Percentiles rank a stretch among this genome's conserved stretches.
These are phyloP conservation scores for Pterulicium gracile DNA, from an alignment of 1,284 basidiomycete species.

Conservation along the genomic window DNA sequence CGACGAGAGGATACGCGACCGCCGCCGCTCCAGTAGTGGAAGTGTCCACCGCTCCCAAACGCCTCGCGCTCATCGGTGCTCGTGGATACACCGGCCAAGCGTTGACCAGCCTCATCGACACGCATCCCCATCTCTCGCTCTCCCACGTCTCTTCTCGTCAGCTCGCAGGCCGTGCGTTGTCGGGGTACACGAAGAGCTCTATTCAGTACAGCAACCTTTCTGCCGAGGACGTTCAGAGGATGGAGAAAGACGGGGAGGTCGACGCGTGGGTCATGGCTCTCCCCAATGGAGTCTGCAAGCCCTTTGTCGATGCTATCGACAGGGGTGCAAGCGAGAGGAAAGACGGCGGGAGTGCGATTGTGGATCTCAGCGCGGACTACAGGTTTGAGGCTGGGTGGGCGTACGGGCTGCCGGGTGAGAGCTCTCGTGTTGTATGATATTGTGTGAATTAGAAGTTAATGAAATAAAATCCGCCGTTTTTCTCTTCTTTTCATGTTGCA, in stretches of 20 bases:
- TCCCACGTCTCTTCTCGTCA: slow-evolving; percentile 96
- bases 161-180: slow-evolving; percentile 74
- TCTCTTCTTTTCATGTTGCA: slow-evolving; percentile 27
- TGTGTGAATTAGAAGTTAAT: slow-evolving; percentile 20
- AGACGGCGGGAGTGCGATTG: slow-evolving; percentile 61
- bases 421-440: slow-evolving; percentile 22
- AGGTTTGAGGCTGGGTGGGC: slow-evolving; percentile 93
- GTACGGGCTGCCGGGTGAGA: slow-evolving; percentile 98
- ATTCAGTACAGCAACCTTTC: slow-evolving; percentile 79
- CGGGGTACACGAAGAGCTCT: slow-evolving; percentile 73
- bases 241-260: slow-evolving; percentile 83
- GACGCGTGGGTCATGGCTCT: slow-evolving; percentile 98
- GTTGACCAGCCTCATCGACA: slow-evolving; percentile 75
- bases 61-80: slow-evolving; percentile 92
- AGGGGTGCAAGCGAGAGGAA: slow-evolving; percentile 48
- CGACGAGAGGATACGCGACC: slow-evolving; percentile 54
- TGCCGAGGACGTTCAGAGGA: slow-evolving; percentile 64
- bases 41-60: slow-evolving; percentile 59
- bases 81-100: slow-evolving; percentile 94
- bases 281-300: slow-evolving; percentile 94
- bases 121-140: slow-evolving; percentile 81
- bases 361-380: slow-evolving; percentile 94
- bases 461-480: slow-evolving; percentile 20
- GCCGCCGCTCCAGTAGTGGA: slow-evolving; percentile 21
- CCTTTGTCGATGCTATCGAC: slow-evolving; percentile 94